phyloP scores from a whole-genome alignment of 2,329 filamentous ascomycete species.

The Penicillium sclerotiorum region DNA sequence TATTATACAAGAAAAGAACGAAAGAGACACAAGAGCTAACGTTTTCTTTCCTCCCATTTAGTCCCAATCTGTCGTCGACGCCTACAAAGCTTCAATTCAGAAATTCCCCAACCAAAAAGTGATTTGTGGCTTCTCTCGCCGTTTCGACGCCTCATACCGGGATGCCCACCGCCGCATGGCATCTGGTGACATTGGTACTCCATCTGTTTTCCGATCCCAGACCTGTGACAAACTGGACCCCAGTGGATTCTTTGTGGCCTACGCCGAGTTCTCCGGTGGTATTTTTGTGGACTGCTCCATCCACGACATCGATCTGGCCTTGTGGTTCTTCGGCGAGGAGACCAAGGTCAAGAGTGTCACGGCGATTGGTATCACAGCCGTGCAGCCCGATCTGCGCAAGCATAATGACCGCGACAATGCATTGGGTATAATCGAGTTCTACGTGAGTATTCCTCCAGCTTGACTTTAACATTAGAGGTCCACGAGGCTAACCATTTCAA shows the following conservation, averaged over 20 bases:
- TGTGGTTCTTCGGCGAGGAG: conserved; percentile 65
- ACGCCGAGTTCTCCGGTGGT: conserved; percentile 66
- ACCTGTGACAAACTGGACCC: conserved; percentile 69
- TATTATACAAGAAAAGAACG: too few species aligned
- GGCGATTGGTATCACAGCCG: conserved; percentile 61
- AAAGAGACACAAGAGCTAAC: not conserved
- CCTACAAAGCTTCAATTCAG: conserved; percentile 54
- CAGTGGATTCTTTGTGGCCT: conserved; percentile 68
- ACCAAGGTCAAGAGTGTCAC: conserved; percentile 58
- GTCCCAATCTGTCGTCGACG: conserved; percentile 63
- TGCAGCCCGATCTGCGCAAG: conserved; percentile 60
- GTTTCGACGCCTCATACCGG: conserved; percentile 68
- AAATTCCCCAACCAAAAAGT: conserved; percentile 61
- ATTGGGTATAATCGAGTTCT: conserved; percentile 67
- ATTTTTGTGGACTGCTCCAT: conserved; percentile 73
- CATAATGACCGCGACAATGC: conserved; percentile 66
- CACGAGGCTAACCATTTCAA: not conserved
- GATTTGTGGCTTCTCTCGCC: conserved; percentile 67
- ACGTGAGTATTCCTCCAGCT: conserved; percentile 19
- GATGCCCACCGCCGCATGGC: conserved; percentile 59
- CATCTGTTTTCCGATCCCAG: conserved; percentile 64
- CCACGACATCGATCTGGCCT: conserved; percentile 68
- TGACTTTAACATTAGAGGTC: not conserved
- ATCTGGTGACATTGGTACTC: conserved; percentile 60
- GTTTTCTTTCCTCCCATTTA: conserved; percentile 26